Evolutionary conservation across 2,329 filamentous ascomycete species (phyloP), one percentile per base, ranked within the genome.

Genomic region (Fusarium sp.): DNA sequence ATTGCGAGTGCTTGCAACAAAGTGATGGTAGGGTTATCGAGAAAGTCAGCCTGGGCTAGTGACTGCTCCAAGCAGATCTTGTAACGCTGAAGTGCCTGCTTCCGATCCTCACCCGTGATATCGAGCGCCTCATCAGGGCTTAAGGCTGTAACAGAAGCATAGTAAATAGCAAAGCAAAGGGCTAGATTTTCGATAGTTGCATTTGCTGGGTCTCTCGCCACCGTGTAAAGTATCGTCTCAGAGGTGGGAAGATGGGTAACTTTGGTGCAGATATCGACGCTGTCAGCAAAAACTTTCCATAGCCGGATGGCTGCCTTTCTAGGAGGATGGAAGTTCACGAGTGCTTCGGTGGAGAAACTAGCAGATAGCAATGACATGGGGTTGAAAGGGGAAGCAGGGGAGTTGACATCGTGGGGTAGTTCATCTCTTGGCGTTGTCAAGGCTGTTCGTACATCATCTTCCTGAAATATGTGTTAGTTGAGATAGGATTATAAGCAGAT

Each of bases 141-240:
- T 2, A 87, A 72, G 49, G 81, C 83, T 1, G 80, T 58, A 4
- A 85, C 72, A 0, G 86, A 73, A 6, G 82, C 77, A 65, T 79
- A 83, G 65, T 88, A 89, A 15, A 89, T 83, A 57, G 81, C 76
- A 54, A 82, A 84, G 60, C 81, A 81, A 6, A 84, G 72, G 0
- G 82, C 82, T 8, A 79, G 10, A 1, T 60, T 60, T 4, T 79
- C 78, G 0, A 64, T 55, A 0, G 73, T 61, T 0, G 77, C 76
- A 3, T 58, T 57, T 1, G 34, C 50, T 1, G 79, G 78, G 26
- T 79, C 66, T 18, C 74, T 67, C 8, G 77, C 71, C 4, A 72
- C 77, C 0, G 77, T 79, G 52, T 77, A 80, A 6, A 80, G 41
- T 8, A 65, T 53, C 13, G 78, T 57, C 58, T 82, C 75, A 18